These are phyloP conservation scores for Paxillus involutus DNA, from an alignment of 768 basidiomycete species.

Conservation along the genomic window DNA sequence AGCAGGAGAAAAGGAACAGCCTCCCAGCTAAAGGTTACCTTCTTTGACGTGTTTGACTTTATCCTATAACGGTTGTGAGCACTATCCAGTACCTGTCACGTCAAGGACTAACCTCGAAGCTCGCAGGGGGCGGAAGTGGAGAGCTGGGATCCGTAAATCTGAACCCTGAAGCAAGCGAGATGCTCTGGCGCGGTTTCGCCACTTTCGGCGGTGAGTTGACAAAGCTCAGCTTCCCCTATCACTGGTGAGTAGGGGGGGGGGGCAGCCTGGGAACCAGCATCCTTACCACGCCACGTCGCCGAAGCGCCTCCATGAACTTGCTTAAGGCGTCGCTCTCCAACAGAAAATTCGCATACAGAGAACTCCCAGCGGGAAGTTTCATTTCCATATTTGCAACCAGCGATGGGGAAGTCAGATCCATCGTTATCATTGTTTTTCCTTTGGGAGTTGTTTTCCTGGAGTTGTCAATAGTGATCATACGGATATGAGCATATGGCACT, in stretches of 20 bases:
- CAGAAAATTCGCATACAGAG: conserved; percentile 36
- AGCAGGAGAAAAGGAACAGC: not conserved
- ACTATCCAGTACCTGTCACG: not conserved
- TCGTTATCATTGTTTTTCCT: conserved; percentile 26
- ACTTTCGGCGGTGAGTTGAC: conserved; percentile 15
- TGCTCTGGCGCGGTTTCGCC: conserved; percentile 15
- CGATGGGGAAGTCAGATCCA: conserved; percentile 38
- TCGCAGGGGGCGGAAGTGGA: conserved; percentile 19
- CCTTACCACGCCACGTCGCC: conserved; percentile 48
- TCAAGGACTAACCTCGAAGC: conserved; percentile 27
- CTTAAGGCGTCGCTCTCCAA: conserved; percentile 33
- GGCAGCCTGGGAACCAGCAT: not conserved
- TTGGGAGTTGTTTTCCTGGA: conserved; percentile 18
- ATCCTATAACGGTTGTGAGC: conserved; percentile 8
- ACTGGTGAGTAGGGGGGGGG: conserved; percentile 1
- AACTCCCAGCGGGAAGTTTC: conserved; percentile 19
- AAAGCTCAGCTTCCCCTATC: conserved; percentile 31
- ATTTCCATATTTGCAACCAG: conserved; percentile 32
- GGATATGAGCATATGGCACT: conserved; percentile 39
- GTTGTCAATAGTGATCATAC: conserved; percentile 24
- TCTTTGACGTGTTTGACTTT: conserved; percentile 31
- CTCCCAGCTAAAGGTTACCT: conserved; percentile 13
- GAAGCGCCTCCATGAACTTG: conserved; percentile 43
- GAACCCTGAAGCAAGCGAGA: conserved; percentile 29
- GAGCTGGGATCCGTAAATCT: conserved; percentile 22